Percentiles rank a stretch among this genome's conserved stretches.
phyloP scores from a whole-genome alignment of 495 filamentous ascomycete genomes.

The Sordaria brevicollis region DNA sequence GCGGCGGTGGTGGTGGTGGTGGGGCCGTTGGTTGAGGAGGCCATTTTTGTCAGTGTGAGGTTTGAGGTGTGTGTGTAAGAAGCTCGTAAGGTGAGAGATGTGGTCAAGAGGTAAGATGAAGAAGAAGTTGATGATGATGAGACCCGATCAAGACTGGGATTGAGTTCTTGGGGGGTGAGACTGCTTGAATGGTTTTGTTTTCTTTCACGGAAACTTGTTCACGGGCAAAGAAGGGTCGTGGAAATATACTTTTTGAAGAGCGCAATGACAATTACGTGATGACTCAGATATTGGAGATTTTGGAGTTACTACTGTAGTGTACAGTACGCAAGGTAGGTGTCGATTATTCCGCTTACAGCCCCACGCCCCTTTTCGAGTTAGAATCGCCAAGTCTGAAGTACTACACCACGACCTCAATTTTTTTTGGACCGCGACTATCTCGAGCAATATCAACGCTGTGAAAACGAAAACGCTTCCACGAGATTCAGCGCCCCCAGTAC shows the following conservation, averaged over 20 bases:
- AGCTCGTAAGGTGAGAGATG: background rate
- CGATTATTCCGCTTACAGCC: too few relatives aligned
- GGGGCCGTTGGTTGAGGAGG: constrained; percentile 3
- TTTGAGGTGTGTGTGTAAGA: background rate
- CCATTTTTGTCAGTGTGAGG: constrained; percentile 8
- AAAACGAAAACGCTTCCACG: too few relatives aligned
- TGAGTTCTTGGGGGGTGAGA: too few relatives aligned
- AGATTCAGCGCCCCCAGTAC: too few relatives aligned
- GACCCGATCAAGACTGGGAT: background rate
- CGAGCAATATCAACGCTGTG: too few relatives aligned
- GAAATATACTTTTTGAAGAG: background rate
- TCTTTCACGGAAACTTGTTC: background rate
- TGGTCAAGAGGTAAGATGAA: background rate
- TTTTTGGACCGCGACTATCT: too few relatives aligned
- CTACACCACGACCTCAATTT: too few relatives aligned
- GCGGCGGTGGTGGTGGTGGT: constrained; percentile 11
- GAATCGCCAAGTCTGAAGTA: too few relatives aligned
- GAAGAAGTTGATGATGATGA: background rate
- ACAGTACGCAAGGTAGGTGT: too few relatives aligned
- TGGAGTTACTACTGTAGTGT: too few relatives aligned
- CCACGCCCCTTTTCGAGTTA: too few relatives aligned
- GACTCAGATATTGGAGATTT: background rate
- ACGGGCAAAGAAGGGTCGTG: background rate
- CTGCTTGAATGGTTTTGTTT: background rate
- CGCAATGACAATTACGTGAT: background rate